Evolutionary conservation across 2,329 filamentous ascomycete genomes (phyloP).

Genomic region (Chrysoporthe puriensis): DNA sequence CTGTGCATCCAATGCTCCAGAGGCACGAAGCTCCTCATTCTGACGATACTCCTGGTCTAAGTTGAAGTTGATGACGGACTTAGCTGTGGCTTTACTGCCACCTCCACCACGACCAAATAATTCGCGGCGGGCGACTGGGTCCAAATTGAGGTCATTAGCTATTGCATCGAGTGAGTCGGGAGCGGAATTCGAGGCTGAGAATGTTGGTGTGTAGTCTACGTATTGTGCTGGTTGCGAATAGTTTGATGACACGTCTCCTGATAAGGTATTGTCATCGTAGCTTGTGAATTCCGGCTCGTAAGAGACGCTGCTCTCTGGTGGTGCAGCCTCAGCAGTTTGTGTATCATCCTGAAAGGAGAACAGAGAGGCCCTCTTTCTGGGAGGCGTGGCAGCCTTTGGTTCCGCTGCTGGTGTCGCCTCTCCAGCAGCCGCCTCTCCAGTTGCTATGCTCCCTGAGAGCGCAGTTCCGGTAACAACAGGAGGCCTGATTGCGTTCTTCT

Average conservation of each 20-base stretch:
- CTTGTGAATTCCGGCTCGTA: conserved; percentile 42
- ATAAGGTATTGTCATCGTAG: conserved; percentile 39
- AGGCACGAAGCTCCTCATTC: conserved; percentile 76
- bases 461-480: conserved; percentile 26
- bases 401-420: conserved; percentile 26
- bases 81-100: conserved; percentile 48
- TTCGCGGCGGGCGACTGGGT: conserved; percentile 75
- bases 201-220: conserved; percentile 26
- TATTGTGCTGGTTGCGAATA: conserved; percentile 14
- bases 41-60: conserved; percentile 84
- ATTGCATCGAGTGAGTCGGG: conserved; percentile 68
- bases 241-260: conserved; percentile 31
- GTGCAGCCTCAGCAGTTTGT: conserved; percentile 32
- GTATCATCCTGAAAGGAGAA: conserved; percentile 65
- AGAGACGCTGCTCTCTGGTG: conserved; percentile 29
- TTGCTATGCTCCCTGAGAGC: conserved; percentile 28
- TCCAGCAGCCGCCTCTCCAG: conserved; percentile 9
- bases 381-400: conserved; percentile 28
- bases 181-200: conserved; percentile 4
- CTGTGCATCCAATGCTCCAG: conserved; percentile 71
- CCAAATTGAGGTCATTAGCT: conserved; percentile 78
- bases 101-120: conserved; percentile 74
- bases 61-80: conserved; percentile 84
- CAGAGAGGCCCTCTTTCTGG: conserved; percentile 64
- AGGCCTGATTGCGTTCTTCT: conserved; percentile 54